phyloP scores from a whole-genome alignment of 495 filamentous ascomycete species.

The Aspergillus leporis region DNA sequence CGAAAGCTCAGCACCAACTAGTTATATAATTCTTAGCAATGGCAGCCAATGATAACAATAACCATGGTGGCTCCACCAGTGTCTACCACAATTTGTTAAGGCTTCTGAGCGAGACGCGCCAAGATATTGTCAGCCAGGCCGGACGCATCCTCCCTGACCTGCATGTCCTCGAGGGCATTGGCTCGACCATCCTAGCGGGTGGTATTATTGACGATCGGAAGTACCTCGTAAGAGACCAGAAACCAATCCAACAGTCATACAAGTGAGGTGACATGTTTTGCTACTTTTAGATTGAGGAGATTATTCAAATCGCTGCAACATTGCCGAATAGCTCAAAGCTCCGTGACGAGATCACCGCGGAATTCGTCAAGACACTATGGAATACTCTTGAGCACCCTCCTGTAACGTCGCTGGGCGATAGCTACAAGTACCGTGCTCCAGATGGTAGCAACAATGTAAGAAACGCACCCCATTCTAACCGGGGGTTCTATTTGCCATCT shows the following conservation, averaged over 20 bases:
- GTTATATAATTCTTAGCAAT: background rate
- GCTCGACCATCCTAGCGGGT: slow-evolving; percentile 1
- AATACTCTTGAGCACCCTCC: slow-evolving; percentile 62
- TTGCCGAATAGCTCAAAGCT: slow-evolving; percentile 45
- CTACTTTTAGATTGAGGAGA: slow-evolving; percentile 15
- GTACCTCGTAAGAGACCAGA: background rate
- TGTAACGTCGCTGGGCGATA: slow-evolving; percentile 55
- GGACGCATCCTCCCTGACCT: slow-evolving; percentile 15
- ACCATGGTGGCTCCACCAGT: background rate
- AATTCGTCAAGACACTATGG: slow-evolving; percentile 59
- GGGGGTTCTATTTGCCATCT: too few relatives aligned
- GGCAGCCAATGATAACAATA: background rate
- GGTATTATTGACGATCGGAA: slow-evolving; percentile 4
- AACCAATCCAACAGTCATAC: background rate
- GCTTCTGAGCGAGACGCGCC: background rate
- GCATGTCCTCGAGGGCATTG: background rate
- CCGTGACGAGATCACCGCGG: slow-evolving; percentile 47
- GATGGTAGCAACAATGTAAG: slow-evolving; percentile 56
- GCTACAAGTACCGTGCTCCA: slow-evolving; percentile 55
- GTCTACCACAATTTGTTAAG: background rate
- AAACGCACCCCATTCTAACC: background rate
- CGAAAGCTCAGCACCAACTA: too few relatives aligned
- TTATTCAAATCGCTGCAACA: slow-evolving; percentile 14
- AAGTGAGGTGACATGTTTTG: background rate
- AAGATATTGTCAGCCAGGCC: background rate